Evolutionary conservation across 1,284 basidiomycete species (phyloP), one percentile per base, ranked within the genome.

Genomic region (Coniferiporia weirii): DNA sequence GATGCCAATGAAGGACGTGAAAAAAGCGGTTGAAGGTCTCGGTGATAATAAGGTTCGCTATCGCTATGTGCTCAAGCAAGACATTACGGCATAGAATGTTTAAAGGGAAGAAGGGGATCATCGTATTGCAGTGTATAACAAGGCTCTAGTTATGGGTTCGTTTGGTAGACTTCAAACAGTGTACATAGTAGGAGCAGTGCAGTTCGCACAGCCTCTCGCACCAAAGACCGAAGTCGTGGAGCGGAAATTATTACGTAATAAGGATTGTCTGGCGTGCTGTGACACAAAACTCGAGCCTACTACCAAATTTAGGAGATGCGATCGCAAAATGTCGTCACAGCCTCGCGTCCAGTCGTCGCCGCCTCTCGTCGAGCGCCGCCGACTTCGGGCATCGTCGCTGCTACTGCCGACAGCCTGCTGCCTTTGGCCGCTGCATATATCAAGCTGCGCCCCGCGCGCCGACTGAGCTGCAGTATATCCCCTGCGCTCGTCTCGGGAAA

Each of bases 1-100:
- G 67, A 59, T 82, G 40, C 79, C 79, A 46, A 86, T 86, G 83
- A 79, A 77, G 68, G 75, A 83, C 22, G 80, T 76, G 45, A 74
- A 72, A 49, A 75, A 81, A 70, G 83, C 80, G 8, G 75, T 84
- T 54, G 73, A 80, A 68, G 75, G 76, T 32, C 72, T 85, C 56
- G 75, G 79, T 71, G 72, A 78, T 61, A 80, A 79, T 65, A 75
- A 77, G 45, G 78, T 79, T 36, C 71, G 78, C 61, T 85, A 82
- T 71, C 74, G 81, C 59, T 78, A 75, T 58, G 77, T 81, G 58
- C 67, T 81, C 50, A 73, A 68, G 54, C 76, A 79, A 67, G 76
- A 69, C 48, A 56, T 66, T 15, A 34, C 27, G 53, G 35, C 35
- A 40, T n/a, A 40, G 15, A 9, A 22, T 27, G 49, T 36, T 12